Base-by-base conservation (phyloP, 1,284 basidiomycete genomes). In the Singerocomus inundabilis region DNA sequence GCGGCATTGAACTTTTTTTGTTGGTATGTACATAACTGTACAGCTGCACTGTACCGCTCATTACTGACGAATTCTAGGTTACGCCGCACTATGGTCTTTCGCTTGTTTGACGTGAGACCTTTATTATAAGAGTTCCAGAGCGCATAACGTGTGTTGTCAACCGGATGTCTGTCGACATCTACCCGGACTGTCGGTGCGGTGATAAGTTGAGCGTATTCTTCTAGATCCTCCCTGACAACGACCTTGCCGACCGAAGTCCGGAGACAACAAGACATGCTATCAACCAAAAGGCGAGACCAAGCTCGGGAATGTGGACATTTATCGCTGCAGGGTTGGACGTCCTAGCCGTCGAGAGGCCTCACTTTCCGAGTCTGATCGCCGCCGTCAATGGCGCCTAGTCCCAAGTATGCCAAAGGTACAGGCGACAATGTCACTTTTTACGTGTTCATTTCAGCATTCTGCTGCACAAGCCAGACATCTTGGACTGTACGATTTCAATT, bases 241-340 rank as follows among this genome's bases (percentile, higher is more conserved):
- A 90, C 64, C 89, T 91, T 61, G 82, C 87, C 1, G 89, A 91
- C 61, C 67, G 68, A 29, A 62, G 70, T 46, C 72, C 71, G 54
- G 54, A 55, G 30, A 56, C 35, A 46, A 25, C 56, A 49, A 21
- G 59, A 61, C 1, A 47, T 61, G 21, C 4, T 21, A 10, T 62
- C 74, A 41, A 84, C 82, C 1, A 73, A 76, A 18, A 85, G 85
- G 0, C 81, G 84, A 57, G 77, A 81, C 45, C 72, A 73, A 30
- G 76, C 72, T 32, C 78, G 81, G 7, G 74, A 85, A 7, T 88
- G 84, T 57, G 88, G 0, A 74, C 85, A 21, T 92, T 91, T 63
- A 66, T 84, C n/a, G 90, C 89, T 1, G 87, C 90, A 12, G 90
- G 90, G 6, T 80, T 83, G 74, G 81, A 85, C 44, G 85, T 89